Evolutionary conservation across 495 filamentous ascomycete species (phyloP).

Genomic region (Aspergillus asperescens): DNA sequence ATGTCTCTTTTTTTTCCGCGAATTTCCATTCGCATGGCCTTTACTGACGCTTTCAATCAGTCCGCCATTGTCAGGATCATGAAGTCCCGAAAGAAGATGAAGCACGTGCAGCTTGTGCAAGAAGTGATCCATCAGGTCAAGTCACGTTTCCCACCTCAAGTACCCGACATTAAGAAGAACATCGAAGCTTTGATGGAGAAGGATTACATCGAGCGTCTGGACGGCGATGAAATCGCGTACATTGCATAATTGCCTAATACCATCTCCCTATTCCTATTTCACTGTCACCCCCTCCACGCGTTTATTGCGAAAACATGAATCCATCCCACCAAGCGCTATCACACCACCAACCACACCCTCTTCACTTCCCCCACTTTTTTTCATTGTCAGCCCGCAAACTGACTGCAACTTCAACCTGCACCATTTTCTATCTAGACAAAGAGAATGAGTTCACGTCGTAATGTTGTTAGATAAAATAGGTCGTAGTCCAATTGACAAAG

Average conservation of each 20-base stretch:
- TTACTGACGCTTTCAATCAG: conserved; percentile 43
- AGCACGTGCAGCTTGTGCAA: conserved; percentile 85
- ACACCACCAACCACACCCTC: background rate
- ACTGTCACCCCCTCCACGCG: background rate
- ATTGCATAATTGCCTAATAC: conserved; percentile 53
- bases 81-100: conserved; percentile 99
- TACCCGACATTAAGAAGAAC: conserved; percentile 97
- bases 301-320: background rate
- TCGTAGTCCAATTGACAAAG: background rate
- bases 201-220: conserved; percentile 93
- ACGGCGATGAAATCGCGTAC: conserved; percentile 90
- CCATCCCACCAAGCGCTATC: background rate
- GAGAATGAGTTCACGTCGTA: conserved; percentile 1
- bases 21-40: conserved; percentile 9
- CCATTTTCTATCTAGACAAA: conserved; percentile 3
- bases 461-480: background rate
- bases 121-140: conserved; percentile 95
- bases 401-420: background rate
- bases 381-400: background rate
- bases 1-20: conserved; percentile 33
- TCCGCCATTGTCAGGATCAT: conserved; percentile 98
- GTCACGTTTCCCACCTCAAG: conserved; percentile 86
- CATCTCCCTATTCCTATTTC: conserved; percentile 1
- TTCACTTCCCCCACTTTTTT: background rate
- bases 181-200: conserved; percentile 99